Evolutionary conservation across 805 yeast genomes (phyloP), one percentile per base, ranked within the genome.

Genomic region (Cyberlindnera sargentensis): DNA sequence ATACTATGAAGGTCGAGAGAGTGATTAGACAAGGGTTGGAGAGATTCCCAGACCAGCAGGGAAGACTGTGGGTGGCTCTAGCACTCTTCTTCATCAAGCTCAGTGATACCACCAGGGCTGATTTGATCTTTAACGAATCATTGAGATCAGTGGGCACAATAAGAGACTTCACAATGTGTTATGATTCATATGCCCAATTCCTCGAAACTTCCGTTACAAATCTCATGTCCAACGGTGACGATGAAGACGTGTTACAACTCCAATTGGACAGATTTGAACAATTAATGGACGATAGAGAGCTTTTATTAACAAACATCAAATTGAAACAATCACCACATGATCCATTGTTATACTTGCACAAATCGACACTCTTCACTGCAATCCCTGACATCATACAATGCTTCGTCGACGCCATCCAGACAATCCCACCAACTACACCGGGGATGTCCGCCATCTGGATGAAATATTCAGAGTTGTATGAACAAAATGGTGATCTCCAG

Each of bases 381-480:
- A 51, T 67, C 32, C 56, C 65, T 11, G 62, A 75, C n/a, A 71
- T 73, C 3, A 64, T 82, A 15, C 68, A 70, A 29, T 72, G 83
- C 0, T 85, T 74, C 60, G 79, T 80, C 1, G 64, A 74, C 15
- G 96, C 95, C 0, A 68, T 90, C 6, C 66, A 74, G 4, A 64
- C 73, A 2, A 78, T 91, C 11, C 75, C 83, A 46, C 91, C 95
- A 0, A 61, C 72, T 24, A 71, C 69, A 46, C 71, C 54, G 3
- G 71, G 71, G 4, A 62, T 87, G 6, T 73, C 80, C 1, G 62
- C 72, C 15, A 52, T 90, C 7, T 90, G 96, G 96, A 65, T 75
- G 4, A 62, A 69, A 3, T 89, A 85, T 59, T 84, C 95, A 0
- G 59, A 65, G 29, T 59, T 83, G 3, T 89, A 86, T 63, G 78